A percentile compares a stretch with the other conserved stretches of the same genome.
Conservation (phyloP, 257 asterid species). For the Capsicum rhomboideum region DNA sequence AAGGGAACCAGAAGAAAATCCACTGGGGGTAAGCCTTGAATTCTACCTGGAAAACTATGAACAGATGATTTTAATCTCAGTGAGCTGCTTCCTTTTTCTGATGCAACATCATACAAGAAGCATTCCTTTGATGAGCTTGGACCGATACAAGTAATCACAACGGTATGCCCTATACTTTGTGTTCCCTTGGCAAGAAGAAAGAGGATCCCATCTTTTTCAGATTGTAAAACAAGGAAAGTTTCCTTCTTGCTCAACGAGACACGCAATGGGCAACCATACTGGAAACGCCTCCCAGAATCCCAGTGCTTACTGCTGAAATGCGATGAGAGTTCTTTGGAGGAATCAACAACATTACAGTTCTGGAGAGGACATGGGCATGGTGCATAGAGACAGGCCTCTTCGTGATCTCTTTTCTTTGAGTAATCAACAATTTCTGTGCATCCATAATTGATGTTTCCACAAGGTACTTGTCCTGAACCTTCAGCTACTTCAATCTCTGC, state of each 20-base stretch:
- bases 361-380: conserved; percentile 84
- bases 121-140: conserved; percentile 59
- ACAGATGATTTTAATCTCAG: conserved; percentile 73
- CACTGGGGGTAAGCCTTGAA: conserved; percentile 55
- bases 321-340: conserved; percentile 47
- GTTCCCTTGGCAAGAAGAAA: conserved; percentile 71
- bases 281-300: conserved; percentile 82
- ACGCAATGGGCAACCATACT: conserved; percentile 59
- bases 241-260: conserved; percentile 67
- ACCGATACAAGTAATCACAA: conserved; percentile 69
- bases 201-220: conserved; percentile 72
- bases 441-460: conserved; percentile 71
- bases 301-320: conserved; percentile 80
- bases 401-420: conserved; percentile 54
- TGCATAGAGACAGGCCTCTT: conserved; percentile 47
- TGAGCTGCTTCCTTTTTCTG: conserved; percentile 85
- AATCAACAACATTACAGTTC: conserved; percentile 59
- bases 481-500: conserved; percentile 44
- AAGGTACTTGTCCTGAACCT: conserved; percentile 55
- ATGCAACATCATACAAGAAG: conserved; percentile 54
- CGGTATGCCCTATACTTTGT: conserved; percentile 58
- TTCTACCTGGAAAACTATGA: conserved; percentile 61
- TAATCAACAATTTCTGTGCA: conserved; percentile 50
- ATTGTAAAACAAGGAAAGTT: conserved; percentile 64
- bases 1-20: conserved; percentile 87